A percentile compares a stretch with the other conserved stretches of the same genome.
Conservation (phyloP, 371 early-diverging fungal species). For the Rhizopus arrhizus region DNA sequence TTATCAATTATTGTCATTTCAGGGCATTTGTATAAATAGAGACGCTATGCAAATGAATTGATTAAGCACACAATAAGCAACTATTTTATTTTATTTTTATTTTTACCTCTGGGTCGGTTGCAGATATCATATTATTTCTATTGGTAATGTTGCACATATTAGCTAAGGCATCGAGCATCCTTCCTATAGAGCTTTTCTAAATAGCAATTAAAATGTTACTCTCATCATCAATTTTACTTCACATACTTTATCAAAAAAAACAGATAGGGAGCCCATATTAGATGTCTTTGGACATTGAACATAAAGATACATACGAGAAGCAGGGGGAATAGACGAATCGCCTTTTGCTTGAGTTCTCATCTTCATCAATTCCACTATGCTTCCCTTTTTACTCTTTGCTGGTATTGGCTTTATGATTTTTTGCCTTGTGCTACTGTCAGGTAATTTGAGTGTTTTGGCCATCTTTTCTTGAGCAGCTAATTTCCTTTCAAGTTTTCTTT, state of each 20-base stretch:
- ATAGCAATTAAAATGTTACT: background rate
- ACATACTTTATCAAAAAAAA: slow-evolving; percentile 41
- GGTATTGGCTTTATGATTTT: slow-evolving; percentile 12
- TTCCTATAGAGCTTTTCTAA: slow-evolving; percentile 29
- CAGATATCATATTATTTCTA: slow-evolving; percentile 25
- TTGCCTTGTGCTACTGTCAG: background rate
- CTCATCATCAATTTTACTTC: background rate
- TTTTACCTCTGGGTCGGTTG: slow-evolving; percentile 31
- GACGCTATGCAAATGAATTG: too few relatives aligned
- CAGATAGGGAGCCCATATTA: slow-evolving; percentile 3
- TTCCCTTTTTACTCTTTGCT: slow-evolving; percentile 17
- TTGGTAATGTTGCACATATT: slow-evolving; percentile 30
- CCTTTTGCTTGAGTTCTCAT: slow-evolving; percentile 44
- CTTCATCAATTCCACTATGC: slow-evolving; percentile 43
- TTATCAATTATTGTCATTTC: too few relatives aligned
- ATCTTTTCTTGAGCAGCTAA: slow-evolving; percentile 32
- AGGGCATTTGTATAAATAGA: too few relatives aligned
- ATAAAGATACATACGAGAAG: slow-evolving; percentile 34
- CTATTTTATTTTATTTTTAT: background rate
- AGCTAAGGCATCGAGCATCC: slow-evolving; percentile 28
- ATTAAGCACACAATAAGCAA: too few relatives aligned
- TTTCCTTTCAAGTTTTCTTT: slow-evolving; percentile 30
- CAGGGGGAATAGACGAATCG: slow-evolving; percentile 21
- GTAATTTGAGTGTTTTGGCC: slow-evolving; percentile 23
- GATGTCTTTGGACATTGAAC: slow-evolving; percentile 29